Percentiles rank a stretch among this genome's conserved stretches.
Conservation (phyloP, 2,329 filamentous ascomycete species). For the Dactylellina sp. region DNA sequence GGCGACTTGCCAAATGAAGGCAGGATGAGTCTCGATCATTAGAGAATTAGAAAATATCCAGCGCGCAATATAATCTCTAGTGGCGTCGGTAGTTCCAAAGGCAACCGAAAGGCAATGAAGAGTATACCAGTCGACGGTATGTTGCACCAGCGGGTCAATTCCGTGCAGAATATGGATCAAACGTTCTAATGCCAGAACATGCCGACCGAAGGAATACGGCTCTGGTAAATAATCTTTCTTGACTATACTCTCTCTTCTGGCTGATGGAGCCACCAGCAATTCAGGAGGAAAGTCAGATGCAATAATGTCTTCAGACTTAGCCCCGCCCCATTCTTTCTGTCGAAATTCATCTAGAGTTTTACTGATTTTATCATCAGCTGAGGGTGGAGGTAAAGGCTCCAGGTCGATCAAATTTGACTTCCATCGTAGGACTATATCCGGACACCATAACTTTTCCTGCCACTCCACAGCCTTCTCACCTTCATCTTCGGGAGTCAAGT, state of each 20-base stretch:
- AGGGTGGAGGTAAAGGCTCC: constrained; percentile 1
- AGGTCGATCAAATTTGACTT: constrained; percentile 62
- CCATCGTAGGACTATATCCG: constrained; percentile 71
- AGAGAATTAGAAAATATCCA: constrained; percentile 52
- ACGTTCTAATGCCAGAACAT: constrained; percentile 73
- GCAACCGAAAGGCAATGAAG: constrained; percentile 73
- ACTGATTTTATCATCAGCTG: constrained; percentile 10
- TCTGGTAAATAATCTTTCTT: constrained; percentile 52
- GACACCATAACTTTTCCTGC: constrained; percentile 71
- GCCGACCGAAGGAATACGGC: constrained; percentile 73
- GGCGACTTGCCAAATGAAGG: constrained; percentile 40
- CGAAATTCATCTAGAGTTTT: constrained; percentile 43
- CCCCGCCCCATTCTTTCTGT: constrained; percentile 27
- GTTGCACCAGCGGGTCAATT: constrained; percentile 71
- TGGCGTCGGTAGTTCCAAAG: constrained; percentile 65
- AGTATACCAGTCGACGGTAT: constrained; percentile 75
- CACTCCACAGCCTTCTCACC: constrained; percentile 74
- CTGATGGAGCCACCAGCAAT: background rate
- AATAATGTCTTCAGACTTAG: constrained; percentile 11
- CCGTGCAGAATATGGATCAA: constrained; percentile 72
- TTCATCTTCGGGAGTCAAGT: constrained; percentile 73
- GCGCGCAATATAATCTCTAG: constrained; percentile 47
- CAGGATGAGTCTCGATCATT: constrained; percentile 49
- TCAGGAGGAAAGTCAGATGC: background rate
- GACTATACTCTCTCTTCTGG: constrained; percentile 13